Conservation (phyloP, 306 rosid species). For the Prunus mongolica region DNA sequence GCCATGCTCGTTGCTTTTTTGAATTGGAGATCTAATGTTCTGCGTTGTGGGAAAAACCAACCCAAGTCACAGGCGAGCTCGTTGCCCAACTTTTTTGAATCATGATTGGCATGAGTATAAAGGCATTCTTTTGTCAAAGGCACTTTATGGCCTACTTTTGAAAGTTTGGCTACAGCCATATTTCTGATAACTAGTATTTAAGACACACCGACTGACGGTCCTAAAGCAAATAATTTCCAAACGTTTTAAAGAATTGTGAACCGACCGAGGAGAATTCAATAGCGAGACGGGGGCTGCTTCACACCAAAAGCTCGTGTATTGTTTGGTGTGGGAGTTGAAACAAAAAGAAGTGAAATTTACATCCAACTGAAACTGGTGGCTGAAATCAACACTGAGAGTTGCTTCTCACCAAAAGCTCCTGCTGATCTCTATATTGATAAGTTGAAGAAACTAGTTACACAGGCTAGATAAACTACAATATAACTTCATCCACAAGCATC, state of each 20-base stretch:
- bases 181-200: too few species aligned
- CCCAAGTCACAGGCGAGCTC: too few species aligned
- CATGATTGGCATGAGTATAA: too few species aligned
- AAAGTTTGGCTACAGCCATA: too few species aligned
- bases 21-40: background rate
- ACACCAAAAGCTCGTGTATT: background rate
- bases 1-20: background rate
- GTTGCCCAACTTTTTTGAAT: too few species aligned
- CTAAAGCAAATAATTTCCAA: too few species aligned
- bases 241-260: too few species aligned
- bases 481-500: slow-evolving; percentile 13
- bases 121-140: too few species aligned
- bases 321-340: background rate
- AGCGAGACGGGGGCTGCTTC: background rate
- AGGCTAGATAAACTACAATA: background rate
- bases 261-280: too few species aligned
- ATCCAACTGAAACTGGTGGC: background rate
- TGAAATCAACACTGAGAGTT: background rate
- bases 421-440: slow-evolving; percentile 7
- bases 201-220: too few species aligned
- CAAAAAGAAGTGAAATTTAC: background rate
- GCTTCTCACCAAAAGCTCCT: background rate
- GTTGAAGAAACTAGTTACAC: background rate
- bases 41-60: background rate
- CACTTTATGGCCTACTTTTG: too few species aligned